Percentiles rank a stretch among this genome's conserved stretches.
Evolutionary conservation across 2,329 filamentous ascomycete species (phyloP).

Genomic region (Pseudogymnoascus sp.): DNA sequence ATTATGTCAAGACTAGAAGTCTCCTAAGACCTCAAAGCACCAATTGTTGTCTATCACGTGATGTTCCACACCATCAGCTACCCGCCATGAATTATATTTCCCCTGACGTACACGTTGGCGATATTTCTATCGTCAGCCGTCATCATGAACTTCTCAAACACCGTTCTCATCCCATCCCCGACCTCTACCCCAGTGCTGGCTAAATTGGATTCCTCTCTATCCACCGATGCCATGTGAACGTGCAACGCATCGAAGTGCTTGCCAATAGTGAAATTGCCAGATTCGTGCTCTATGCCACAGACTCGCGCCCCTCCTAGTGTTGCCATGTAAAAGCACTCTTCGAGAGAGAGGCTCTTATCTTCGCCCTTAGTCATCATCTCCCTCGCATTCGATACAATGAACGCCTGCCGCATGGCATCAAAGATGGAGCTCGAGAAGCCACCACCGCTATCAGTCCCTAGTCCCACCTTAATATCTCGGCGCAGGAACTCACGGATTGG

Average conservation of each 20-base stretch:
- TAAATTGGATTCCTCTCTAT: slow-evolving; percentile 30
- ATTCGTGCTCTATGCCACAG: slow-evolving; percentile 48
- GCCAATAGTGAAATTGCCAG: slow-evolving; percentile 75
- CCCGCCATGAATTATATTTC: slow-evolving; percentile 29
- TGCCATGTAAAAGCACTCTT: slow-evolving; percentile 38
- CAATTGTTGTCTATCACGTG: background rate
- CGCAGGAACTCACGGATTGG: slow-evolving; percentile 49
- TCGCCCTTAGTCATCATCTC: slow-evolving; percentile 34
- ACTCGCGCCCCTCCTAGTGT: slow-evolving; percentile 42
- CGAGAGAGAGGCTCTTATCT: slow-evolving; percentile 13
- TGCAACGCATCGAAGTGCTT: slow-evolving; percentile 87
- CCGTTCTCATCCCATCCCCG: slow-evolving; percentile 9
- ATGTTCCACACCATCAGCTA: background rate
- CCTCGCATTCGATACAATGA: slow-evolving; percentile 42
- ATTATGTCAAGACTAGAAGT: background rate
- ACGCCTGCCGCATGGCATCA: slow-evolving; percentile 47
- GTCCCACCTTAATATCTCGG: slow-evolving; percentile 53
- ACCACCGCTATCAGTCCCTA: slow-evolving; percentile 57
- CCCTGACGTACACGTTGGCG: slow-evolving; percentile 75
- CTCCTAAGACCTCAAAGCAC: background rate
- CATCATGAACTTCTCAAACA: slow-evolving; percentile 82
- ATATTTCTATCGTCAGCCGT: slow-evolving; percentile 87
- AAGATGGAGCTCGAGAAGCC: slow-evolving; percentile 54
- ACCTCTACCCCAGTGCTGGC: slow-evolving; percentile 13
- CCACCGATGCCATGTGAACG: slow-evolving; percentile 56